phyloP scores from a whole-genome alignment of 345 rosid species.

The Boechera stricta region DNA sequence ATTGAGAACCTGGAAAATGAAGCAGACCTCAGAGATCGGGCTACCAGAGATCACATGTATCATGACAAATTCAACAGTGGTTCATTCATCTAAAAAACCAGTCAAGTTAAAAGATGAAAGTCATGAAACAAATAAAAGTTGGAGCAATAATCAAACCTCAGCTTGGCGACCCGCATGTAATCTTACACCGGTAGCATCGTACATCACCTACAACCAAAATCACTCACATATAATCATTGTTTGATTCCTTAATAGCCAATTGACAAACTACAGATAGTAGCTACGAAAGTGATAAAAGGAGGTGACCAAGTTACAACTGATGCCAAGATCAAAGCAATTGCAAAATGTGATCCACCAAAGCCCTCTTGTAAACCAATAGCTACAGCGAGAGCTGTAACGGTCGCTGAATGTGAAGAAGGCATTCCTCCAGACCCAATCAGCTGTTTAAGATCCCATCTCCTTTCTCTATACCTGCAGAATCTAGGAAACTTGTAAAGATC shows the following conservation, averaged over 20 bases:
- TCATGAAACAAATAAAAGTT: background rate
- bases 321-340: constrained; percentile 57
- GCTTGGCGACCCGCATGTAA: constrained; percentile 95
- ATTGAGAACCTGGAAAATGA: constrained; percentile 69
- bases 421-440: constrained; percentile 94
- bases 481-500: background rate
- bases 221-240: background rate
- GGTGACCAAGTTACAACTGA: constrained; percentile 41
- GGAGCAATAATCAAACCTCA: constrained; percentile 56
- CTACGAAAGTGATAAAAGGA: background rate
- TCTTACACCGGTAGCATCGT: constrained; percentile 90
- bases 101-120: background rate
- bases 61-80: background rate
- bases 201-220: constrained; percentile 62
- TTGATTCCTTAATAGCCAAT: background rate
- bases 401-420: constrained; percentile 97
- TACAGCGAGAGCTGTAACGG: constrained; percentile 74
- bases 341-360: constrained; percentile 70
- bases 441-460: constrained; percentile 73
- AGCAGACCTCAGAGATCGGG: constrained; percentile 9
- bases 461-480: constrained; percentile 70
- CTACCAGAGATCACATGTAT: background rate
- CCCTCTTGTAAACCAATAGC: constrained; percentile 78
- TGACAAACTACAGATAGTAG: background rate
- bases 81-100: background rate